These are phyloP conservation scores for Clitopilus passeckerianus DNA, from an alignment of 768 basidiomycete genomes.

Conservation along the genomic window DNA sequence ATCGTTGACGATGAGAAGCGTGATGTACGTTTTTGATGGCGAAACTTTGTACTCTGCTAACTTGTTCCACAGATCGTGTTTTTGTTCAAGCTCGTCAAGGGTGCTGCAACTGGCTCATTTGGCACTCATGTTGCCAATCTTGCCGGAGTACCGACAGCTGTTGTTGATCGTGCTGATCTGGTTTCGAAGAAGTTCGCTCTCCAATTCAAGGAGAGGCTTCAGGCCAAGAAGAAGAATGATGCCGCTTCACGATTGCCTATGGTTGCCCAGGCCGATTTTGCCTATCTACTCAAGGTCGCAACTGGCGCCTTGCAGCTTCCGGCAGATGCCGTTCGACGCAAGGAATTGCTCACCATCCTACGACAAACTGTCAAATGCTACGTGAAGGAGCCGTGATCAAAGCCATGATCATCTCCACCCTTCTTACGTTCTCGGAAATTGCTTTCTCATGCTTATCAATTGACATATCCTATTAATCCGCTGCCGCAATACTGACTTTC, in stretches of 20 bases:
- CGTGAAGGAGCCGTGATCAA: slow-evolving; percentile 8
- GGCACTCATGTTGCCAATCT: slow-evolving; percentile 94
- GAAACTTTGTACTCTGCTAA: background rate
- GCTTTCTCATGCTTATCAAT: too few relatives aligned
- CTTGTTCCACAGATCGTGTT: slow-evolving; percentile 66
- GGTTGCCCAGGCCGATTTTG: slow-evolving; percentile 86
- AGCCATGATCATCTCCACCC: too few relatives aligned
- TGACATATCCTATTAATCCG: background rate
- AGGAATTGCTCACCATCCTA: slow-evolving; percentile 50
- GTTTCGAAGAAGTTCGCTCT: slow-evolving; percentile 84
- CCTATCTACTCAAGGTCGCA: slow-evolving; percentile 64
- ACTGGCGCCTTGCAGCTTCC: slow-evolving; percentile 48
- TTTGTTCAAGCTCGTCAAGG: slow-evolving; percentile 89
- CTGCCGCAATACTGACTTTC: background rate
- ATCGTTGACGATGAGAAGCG: slow-evolving; percentile 89
- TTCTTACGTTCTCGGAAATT: too few relatives aligned
- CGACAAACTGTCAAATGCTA: slow-evolving; percentile 30
- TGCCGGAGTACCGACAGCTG: slow-evolving; percentile 82
- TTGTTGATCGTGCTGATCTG: slow-evolving; percentile 84
- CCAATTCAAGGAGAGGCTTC: slow-evolving; percentile 79
- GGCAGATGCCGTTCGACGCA: slow-evolving; percentile 44
- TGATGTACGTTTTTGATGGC: slow-evolving; percentile 45
- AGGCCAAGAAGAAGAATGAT: slow-evolving; percentile 52
- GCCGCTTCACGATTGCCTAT: slow-evolving; percentile 65
- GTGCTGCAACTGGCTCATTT: slow-evolving; percentile 84